Evolutionary conservation across 176 grass and related monocot species (phyloP), one percentile per base, ranked within the genome.

Genomic region (Tillandsia leiboldiana): DNA sequence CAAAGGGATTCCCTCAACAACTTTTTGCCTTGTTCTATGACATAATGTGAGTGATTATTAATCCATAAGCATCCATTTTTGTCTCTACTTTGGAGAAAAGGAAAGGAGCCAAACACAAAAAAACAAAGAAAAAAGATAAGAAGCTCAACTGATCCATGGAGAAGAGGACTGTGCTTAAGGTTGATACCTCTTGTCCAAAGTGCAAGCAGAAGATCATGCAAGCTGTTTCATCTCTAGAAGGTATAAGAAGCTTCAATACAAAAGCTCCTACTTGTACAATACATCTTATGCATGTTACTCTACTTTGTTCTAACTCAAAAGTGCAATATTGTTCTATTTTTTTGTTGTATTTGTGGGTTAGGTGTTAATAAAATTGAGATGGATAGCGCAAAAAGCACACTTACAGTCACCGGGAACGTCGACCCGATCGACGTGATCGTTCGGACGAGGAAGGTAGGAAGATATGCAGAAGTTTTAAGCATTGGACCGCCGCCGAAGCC

Each of bases 361-460:
- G 91, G 87, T 10, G 73, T 95, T 12, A 83, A 90, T 71, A 95
- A 87, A 83, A 84, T 95, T 51, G 87, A 95, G 78, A 50, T 90
- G 53, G 68, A 95, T 78, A 77, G 83, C 54, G 78, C 83, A 15
- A 95, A 90, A 64, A 49, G 78, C 49, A 95, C 81, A 17, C 65
- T 90, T 74, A 77, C 81, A 47, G 90, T 95, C 50, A 90, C 75
- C 1, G 86, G 83, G 49, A 68, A 61, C 8, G 90, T 73, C n/a
- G 81, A 95, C 61, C 90, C 86, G 4, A 81, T 95, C 54, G 83
- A 82, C 57, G 81, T 90, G 78, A 67, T 95, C 20, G 72, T 59
- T 61, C 78, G 81, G 24, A 53, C 83, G 24, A 87, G 86, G 71
- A 95, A 95, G 78, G 53, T 74, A 14, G 75, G 82, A 75, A 79